Evolutionary conservation across 78 protist genomes (phyloP).

Genomic region (Protostelium mycophagum): DNA sequence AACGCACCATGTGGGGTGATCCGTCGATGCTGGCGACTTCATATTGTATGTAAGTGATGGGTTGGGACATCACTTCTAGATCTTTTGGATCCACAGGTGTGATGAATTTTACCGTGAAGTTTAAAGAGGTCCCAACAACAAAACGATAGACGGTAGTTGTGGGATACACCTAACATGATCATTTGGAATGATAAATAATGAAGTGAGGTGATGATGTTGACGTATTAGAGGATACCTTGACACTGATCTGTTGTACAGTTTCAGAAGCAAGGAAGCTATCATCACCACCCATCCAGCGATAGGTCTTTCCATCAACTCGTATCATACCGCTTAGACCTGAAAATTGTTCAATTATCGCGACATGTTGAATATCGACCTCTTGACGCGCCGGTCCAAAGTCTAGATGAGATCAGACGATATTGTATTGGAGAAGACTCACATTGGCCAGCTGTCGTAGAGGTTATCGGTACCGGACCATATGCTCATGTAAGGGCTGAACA

Average conservation of each 20-base stretch:
- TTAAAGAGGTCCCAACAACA: background rate
- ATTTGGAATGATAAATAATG: too few species aligned
- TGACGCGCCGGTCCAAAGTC: background rate
- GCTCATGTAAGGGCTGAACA: background rate
- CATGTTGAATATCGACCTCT: background rate
- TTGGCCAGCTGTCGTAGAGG: background rate
- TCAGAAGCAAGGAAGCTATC: background rate
- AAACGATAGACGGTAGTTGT: background rate
- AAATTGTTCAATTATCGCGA: background rate
- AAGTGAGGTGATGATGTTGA: background rate
- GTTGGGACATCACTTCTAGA: background rate
- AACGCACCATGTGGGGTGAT: too few species aligned
- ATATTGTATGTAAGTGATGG: background rate
- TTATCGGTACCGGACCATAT: background rate
- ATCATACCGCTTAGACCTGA: background rate
- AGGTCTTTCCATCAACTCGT: background rate
- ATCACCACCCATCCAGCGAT: background rate
- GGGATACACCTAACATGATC: background rate
- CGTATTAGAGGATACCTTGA: background rate
- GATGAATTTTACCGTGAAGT: background rate
- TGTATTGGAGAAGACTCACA: too few species aligned
- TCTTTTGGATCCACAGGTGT: background rate
- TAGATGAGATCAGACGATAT: too few species aligned
- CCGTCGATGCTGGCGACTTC: background rate
- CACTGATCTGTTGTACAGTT: background rate